Evolutionary conservation across 495 filamentous ascomycete species (phyloP), one percentile per base, ranked within the genome.

Genomic region (Aspergillus mulundensis): DNA sequence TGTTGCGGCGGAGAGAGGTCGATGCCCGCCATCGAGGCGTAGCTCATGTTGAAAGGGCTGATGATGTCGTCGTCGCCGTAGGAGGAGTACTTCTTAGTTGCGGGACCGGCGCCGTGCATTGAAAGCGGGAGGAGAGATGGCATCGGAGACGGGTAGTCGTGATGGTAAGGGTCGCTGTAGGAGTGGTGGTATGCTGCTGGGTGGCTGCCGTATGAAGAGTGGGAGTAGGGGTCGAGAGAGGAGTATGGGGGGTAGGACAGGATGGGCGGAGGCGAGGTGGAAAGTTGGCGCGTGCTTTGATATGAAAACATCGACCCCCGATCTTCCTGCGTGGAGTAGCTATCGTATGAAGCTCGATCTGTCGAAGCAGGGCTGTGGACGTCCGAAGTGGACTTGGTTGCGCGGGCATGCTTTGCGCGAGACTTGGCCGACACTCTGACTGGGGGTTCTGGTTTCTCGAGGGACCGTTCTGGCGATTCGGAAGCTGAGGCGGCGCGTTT

Each of bases 401-500:
- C 54, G 66, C 66, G 79, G 62, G 64, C 70, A 69, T 54, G 55
- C 28, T 68, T 73, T 62, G 60, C 68, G 60, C 64, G 78, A 68
- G 70, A 67, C 69, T 71, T 81, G 62, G 74, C 73, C 7, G 66
- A 72, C 62, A 72, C 69, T 58, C 76, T 81, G 12, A 36, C 32
- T 40, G 71, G 64, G 32, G 58, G 66, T 24, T 75, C 77, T 1
- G 78, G 71, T 60, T 84, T 80, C 46, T 75, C 78, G 44, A 72
- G 84, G 64, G 70, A 73, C 71, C 78, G 84, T 78, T 88, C 86
- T 41, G 86, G 84, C 8, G 85, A 87, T 12, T 79, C 72, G 34
- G 92, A 94, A 50, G 87, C 85, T 18, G 88, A 91, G 20, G 88
- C 90, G 24, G 94, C 94, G 59, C 93, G 83, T 62, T 91, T 83